Evolutionary conservation across 441 rosid genomes (phyloP).

Genomic region (Cnidoscolus chayamansa): DNA sequence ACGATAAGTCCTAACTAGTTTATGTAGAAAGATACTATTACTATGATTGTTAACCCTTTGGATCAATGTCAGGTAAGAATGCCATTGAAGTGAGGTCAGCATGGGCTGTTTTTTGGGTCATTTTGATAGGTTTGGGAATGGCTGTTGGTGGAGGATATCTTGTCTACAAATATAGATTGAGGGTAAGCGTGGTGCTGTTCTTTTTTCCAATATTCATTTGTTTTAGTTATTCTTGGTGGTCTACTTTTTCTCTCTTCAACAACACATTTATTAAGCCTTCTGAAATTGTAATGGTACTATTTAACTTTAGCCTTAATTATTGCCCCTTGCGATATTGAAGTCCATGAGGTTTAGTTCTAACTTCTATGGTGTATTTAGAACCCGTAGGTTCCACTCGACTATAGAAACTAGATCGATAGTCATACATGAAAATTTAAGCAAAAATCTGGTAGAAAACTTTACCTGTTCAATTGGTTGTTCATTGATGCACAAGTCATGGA

Average conservation of each 20-base stretch:
- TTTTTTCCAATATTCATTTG: background rate
- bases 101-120: constrained; percentile 87
- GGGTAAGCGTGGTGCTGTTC: constrained; percentile 50
- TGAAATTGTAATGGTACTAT: background rate
- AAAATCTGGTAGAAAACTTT: background rate
- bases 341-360: background rate
- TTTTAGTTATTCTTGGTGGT: background rate
- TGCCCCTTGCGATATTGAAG: background rate
- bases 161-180: constrained; percentile 81
- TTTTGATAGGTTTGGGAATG: constrained; percentile 74
- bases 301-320: background rate
- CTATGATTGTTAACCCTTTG: constrained; percentile 10
- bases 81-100: constrained; percentile 64
- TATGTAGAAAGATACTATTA: background rate
- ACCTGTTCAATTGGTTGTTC: too few species aligned
- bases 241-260: background rate
- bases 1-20: background rate
- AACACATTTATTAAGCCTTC: background rate
- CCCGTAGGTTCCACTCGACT: background rate
- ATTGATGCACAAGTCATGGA: background rate
- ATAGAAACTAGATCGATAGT: background rate
- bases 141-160: constrained; percentile 85
- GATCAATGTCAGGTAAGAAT: constrained; percentile 52
- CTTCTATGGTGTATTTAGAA: background rate
- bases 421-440: background rate